Evolutionary conservation across 495 filamentous ascomycete species (phyloP), one percentile per base, ranked within the genome.

Genomic region (Aspergillus coremiiformis): DNA sequence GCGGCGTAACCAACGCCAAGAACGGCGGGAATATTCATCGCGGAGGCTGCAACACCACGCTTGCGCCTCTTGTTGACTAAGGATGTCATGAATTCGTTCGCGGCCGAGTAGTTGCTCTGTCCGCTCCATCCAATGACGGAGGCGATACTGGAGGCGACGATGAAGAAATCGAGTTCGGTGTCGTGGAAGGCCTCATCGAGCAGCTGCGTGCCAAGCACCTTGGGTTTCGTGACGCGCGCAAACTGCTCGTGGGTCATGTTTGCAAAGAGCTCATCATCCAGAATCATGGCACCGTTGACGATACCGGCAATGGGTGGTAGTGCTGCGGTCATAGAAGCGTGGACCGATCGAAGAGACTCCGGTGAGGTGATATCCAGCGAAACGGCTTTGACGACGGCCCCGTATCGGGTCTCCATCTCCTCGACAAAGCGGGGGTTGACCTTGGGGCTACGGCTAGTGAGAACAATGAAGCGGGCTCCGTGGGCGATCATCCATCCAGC

Each of bases 91-190:
- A 75, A 84, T 35, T 66, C 67, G 62, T 81, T 84, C 4, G 78
- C 80, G 4, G 82, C 79, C 15, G 72, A 68, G 59, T 86, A 86
- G 11, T 76, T 78, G 1, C 75, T 67, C 61, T 86, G 83, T 0
- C 78, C 78, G 39, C 62, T 56, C 1, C 74, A 80, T 0, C 83
- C 83, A 17, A 80, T 66, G 7, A 74, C 65, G 23, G 66, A 67
- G 6, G 76, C 66, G 2, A 75, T 64, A 0, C 81, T 85, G 0
- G 78, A 81, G 47, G 83, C 70, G 30, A 77, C 63, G 21, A 84
- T 67, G 64, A 85, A 84, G 66, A 84, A 86, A 47, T 86, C 83
- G 1, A 84, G 72, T 1, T 14, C 4, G 0, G 58, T 42, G 15
- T 66, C 55, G 23, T 29, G 27, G 44, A 70, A 59, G 22, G 61